Evolutionary conservation across 148 eudicot species (phyloP), one percentile per base, ranked within the genome.

Genomic region (Arbutus unedo): DNA sequence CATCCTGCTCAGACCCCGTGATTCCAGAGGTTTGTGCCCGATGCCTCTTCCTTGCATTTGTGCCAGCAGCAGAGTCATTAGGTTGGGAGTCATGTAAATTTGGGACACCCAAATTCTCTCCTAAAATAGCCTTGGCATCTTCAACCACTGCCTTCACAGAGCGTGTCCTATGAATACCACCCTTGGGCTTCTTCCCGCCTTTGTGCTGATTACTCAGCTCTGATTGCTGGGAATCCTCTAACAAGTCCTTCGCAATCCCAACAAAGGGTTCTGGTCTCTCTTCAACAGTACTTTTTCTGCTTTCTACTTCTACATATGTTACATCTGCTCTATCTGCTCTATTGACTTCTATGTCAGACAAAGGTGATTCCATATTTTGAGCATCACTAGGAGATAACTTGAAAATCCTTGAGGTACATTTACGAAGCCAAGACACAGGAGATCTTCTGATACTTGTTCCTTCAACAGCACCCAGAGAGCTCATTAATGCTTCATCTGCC

Each of bases 71-170:
- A 67, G 87, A 85, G 84, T 85, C 83, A 43, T 79, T 81, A 43
- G 77, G 77, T 73, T 82, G 79, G 75, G 74, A 88, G 84, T 85
- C 87, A 57, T 53, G 72, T 81, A 43, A 62, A 50, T 75, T 70
- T 74, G 64, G 47, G 72, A 74, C 76, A 62, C 49, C 81, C n/a
- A 87, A 79, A 66, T 71, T 84, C 83, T 87, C 81, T 60, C 89
- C 89, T 54, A 89, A 81, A 77, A 92, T 81, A 81, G 77, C 84
- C 59, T 86, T 81, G 49, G 95, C 93, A 74, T 93, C 98, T 84
- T 89, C 91, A 86, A 94, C 91, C 57, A 84, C 94, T 41, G 88
- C 90, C 86, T 90, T 91, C 23, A 90, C 90, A 79, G 96, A 87
- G 57, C 85, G 87, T 13, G 89, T 90, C 82, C 90, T 89, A 43